Evolutionary conservation across 2,329 filamentous ascomycete species (phyloP), one percentile per base, ranked within the genome.

Genomic region (Xylariaceae sp.): DNA sequence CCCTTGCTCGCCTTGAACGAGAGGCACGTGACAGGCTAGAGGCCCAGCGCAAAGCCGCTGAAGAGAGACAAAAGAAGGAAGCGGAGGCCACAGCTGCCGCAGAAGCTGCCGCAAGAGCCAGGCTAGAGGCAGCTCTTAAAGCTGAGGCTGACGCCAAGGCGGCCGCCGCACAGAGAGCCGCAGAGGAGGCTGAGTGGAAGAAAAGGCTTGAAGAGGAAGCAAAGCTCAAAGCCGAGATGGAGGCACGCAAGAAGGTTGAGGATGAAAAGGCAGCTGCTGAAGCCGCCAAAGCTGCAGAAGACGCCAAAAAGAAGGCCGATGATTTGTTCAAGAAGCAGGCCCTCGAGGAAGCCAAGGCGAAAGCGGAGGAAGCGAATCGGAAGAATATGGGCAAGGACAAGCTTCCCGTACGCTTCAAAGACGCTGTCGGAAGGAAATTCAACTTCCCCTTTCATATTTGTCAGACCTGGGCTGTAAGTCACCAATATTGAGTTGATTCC

Each of bases 381-480:
- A 76, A 76, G 60, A 71, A 71, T 9, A 72, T 78, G 45, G 79
- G 79, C 57, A 79, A 79, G 56, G 80, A 85, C 39, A 88, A 89
- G 69, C 77, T 84, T 41, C 89, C 88, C 2, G 89, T 96, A 69
- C 86, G 86, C 62, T 95, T 95, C 74, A 95, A 95, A 72, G 92
- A 96, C 68, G 91, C 91, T 0, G 84, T 96, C 15, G 89, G 89
- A 30, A 81, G 92, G 61, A 96, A 95, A 70, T 96, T 95, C 70
- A 94, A 84, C 71, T 96, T 96, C 66, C 92, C 92, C 1, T 96
- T 86, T 72, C 83, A 92, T 59, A 71, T 95, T 29, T 96, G 91
- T 71, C 83, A 85, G 65, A 94, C 86, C 2, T 95, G 90, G 90
- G 76, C 78, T 75, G 88, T 92, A 82, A 68, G 83, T 80, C 26